Conservation (phyloP, 176 grass and related monocot species). For the Areca catechu region DNA sequence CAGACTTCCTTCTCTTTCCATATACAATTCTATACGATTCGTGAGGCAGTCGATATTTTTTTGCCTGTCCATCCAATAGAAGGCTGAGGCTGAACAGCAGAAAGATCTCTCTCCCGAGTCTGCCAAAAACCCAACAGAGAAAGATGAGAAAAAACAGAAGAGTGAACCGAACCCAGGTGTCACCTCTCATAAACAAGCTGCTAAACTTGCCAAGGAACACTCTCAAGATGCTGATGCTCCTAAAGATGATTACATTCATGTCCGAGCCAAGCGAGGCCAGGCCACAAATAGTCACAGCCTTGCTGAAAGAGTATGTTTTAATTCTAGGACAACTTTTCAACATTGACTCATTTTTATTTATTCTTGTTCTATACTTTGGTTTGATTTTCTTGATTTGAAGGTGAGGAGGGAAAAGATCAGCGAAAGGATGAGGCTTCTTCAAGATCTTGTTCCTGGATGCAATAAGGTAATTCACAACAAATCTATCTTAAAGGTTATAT, state of each 20-base stretch:
- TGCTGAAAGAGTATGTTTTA: neutral
- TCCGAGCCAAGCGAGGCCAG: neutral
- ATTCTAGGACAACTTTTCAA: too few species aligned
- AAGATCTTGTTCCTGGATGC: slow-evolving; percentile 7
- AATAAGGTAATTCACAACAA: neutral
- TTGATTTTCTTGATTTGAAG: neutral
- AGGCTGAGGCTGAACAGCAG: neutral
- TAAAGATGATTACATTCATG: neutral
- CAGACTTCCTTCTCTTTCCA: neutral
- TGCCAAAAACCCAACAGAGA: neutral
- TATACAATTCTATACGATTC: neutral
- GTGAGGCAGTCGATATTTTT: neutral
- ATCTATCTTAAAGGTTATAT: neutral
- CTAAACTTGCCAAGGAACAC: neutral
- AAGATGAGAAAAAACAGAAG: neutral
- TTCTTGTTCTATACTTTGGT: too few species aligned
- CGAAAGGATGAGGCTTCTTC: slow-evolving; percentile 3
- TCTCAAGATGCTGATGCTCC: too few species aligned
- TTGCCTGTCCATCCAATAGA: neutral
- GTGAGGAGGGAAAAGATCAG: slow-evolving; percentile 1
- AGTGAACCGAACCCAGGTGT: neutral
- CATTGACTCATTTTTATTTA: too few species aligned
- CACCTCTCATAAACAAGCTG: neutral
- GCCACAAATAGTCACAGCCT: neutral
- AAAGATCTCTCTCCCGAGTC: neutral